Conservation (phyloP, 352 stramenopile species). For the Phytophthora parvispora region DNA sequence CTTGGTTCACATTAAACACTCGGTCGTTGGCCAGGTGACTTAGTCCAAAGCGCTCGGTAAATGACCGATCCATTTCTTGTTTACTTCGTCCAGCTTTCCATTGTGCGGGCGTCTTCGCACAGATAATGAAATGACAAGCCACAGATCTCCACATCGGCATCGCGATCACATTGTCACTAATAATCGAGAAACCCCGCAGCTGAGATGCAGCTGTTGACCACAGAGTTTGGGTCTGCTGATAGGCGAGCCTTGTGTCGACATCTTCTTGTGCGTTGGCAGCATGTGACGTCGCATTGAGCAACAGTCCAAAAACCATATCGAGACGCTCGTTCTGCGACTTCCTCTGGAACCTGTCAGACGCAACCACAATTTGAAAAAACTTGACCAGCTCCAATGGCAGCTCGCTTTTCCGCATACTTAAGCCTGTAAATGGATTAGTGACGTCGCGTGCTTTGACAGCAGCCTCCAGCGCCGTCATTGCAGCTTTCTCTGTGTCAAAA, state of each 20-base stretch:
- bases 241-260: neutral
- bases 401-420: constrained; percentile 28
- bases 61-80: constrained; percentile 28
- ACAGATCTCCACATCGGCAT: constrained; percentile 60
- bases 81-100: constrained; percentile 37
- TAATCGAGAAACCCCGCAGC: constrained; percentile 46
- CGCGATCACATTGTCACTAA: constrained; percentile 41
- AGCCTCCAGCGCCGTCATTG: constrained; percentile 45
- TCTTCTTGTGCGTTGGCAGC: constrained; percentile 14
- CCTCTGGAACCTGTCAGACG: constrained; percentile 63
- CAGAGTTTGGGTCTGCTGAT: constrained; percentile 10
- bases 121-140: constrained; percentile 48
- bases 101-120: constrained; percentile 57
- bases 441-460: constrained; percentile 45
- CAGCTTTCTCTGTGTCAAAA: constrained; percentile 70
- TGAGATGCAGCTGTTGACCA: constrained; percentile 10
- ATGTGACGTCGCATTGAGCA: constrained; percentile 15
- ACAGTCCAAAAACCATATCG: constrained; percentile 48
- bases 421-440: constrained; percentile 55
- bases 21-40: constrained; percentile 69
- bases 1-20: constrained; percentile 44
- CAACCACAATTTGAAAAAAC: constrained; percentile 61
- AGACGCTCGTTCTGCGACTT: constrained; percentile 58
- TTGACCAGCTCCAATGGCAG: constrained; percentile 39
- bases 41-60: constrained; percentile 65